These are phyloP conservation scores for Maudiozyma bulderi DNA, from an alignment of 805 yeast genomes.

Conservation along the genomic window DNA sequence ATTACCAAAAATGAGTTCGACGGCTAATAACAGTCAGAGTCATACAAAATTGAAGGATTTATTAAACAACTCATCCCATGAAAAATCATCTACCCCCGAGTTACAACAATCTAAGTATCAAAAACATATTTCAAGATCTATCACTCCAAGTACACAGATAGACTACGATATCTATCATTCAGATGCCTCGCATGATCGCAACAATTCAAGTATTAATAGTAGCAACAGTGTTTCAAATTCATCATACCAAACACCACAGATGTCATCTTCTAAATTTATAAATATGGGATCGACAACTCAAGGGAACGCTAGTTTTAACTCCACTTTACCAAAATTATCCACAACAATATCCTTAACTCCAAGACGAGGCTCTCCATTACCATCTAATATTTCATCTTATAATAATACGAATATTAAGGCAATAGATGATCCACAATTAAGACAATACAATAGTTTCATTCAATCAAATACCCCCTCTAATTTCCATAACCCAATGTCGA, in stretches of 20 bases:
- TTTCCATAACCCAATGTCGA: neutral
- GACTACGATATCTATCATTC: conserved; percentile 5
- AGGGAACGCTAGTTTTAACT: neutral
- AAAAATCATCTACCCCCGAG: neutral
- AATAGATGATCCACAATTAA: neutral
- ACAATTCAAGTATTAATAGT: neutral
- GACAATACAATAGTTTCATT: neutral
- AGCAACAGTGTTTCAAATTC: neutral
- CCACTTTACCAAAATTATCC: conserved; percentile 17
- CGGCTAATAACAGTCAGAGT: neutral
- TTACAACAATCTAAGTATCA: neutral
- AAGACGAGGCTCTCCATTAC: conserved; percentile 47
- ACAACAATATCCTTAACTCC: conserved; percentile 36
- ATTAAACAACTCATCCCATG: neutral
- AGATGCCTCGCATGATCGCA: neutral
- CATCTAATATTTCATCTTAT: neutral
- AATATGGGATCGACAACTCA: neutral
- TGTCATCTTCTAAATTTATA: neutral
- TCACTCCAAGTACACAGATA: conserved; percentile 17
- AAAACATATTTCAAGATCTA: conserved; percentile 12
- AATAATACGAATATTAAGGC: neutral
- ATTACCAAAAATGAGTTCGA: conserved; percentile 26
- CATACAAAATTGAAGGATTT: neutral
- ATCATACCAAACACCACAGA: neutral
- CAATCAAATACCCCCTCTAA: conserved; percentile 13